phyloP scores from a whole-genome alignment of 139 green algal genomes.

The Tetraselmis striata region DNA sequence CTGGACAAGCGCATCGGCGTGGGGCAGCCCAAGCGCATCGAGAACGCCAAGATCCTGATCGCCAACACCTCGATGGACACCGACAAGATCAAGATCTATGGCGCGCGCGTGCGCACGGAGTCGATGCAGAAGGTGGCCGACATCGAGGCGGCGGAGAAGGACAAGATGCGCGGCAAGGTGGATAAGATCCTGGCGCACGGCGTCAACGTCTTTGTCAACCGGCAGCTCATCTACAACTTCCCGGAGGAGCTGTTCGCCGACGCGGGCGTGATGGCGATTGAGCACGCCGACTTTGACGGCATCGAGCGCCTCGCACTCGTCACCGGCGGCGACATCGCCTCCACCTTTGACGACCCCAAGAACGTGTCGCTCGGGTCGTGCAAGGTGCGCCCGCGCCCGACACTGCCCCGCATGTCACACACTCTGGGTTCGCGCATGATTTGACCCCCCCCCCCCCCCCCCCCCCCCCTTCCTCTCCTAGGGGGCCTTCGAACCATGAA shows the following conservation, averaged over 20 bases:
- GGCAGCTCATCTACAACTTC: slow-evolving; percentile 99
- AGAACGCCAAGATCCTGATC: slow-evolving; percentile 95
- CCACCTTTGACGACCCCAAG: slow-evolving; percentile 87
- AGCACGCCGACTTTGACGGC: slow-evolving; percentile 69
- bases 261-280: slow-evolving; percentile 60
- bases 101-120: slow-evolving; percentile 63
- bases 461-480: too few species aligned
- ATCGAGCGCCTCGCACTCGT: slow-evolving; percentile 96
- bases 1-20: slow-evolving; percentile 97
- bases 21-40: slow-evolving; percentile 90
- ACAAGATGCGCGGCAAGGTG: slow-evolving; percentile 93
- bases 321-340: slow-evolving; percentile 92
- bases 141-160: slow-evolving; percentile 94
- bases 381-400: too few species aligned
- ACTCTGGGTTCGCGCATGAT: too few species aligned
- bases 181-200: slow-evolving; percentile 85
- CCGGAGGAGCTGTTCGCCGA: slow-evolving; percentile 92
- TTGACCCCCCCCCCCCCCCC: too few species aligned
- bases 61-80: slow-evolving; percentile 99
- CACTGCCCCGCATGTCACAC: too few species aligned
- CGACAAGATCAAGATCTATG: slow-evolving; percentile 99
- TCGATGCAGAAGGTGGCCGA: slow-evolving; percentile 69
- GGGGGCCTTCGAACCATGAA: too few species aligned
- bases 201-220: slow-evolving; percentile 98
- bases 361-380: slow-evolving; percentile 78